Evolutionary conservation across 129 eudicot genomes (phyloP), one percentile per base, ranked within the genome.

Genomic region (Ambrosia trifida): DNA sequence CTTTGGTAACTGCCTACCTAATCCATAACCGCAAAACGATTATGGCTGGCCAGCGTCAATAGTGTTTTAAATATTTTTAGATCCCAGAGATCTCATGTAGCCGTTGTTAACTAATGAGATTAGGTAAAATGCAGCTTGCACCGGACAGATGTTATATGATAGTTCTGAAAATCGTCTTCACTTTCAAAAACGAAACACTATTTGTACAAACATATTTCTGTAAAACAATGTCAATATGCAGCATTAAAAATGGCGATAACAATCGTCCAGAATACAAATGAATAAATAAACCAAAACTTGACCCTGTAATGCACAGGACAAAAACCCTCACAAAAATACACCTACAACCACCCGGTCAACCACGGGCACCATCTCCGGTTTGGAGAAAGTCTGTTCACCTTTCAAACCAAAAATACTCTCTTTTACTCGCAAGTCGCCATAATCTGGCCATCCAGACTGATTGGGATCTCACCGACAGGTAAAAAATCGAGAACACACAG

Each of bases 331-430:
- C 38, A 57, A 57, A 28, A 57, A 57, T 57, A 57, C 63, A 57
- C 63, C 38, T 38, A 4, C 43, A 51, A 59, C 19, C 24, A 49
- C 18, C 56, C 9, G 72, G 32, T 41, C 54, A 41, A 36, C 54
- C 56, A n/a, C 41, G 40, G 16, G 12, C 30, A 64, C 72, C 64
- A 50, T 65, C 72, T 64, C 36, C 7, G 30, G n/a, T 72, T 45
- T 3, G 20, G 56, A 60, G 38, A 54, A 66, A 47, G 10, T 28
- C 58, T 38, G 32, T 53, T 17, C 81, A 20, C 70, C 76, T 77
- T 47, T 69, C 76, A 69, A 69, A 69, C 76, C 70, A 72, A 45
- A 72, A 72, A 54, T 32, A 28, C 31, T 54, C 82, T 64, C 82
- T 20, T 43, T 30, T 47, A 78, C 74, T 56, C 38, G 19, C 2